A percentile compares a stretch with the other conserved stretches of the same genome.
Conservation (phyloP, 768 basidiomycete genomes). For the Chalciporus chontae region DNA sequence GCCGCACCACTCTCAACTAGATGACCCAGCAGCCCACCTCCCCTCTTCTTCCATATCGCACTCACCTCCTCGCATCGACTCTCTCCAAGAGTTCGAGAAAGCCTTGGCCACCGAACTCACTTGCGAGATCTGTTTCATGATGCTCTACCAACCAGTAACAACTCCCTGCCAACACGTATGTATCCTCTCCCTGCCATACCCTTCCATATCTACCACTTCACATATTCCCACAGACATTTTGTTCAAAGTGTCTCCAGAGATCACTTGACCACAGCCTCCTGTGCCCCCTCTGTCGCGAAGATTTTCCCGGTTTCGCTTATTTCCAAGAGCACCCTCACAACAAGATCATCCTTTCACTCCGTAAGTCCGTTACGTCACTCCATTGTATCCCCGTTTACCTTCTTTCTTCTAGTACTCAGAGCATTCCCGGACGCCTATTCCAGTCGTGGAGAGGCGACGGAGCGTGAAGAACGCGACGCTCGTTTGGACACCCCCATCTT, state of each 20-base stretch:
- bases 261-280: slow-evolving; percentile 79
- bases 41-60: slow-evolving; percentile 13
- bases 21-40: slow-evolving; percentile 30
- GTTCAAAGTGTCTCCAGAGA: slow-evolving; percentile 82
- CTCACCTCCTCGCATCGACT: slow-evolving; percentile 18
- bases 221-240: slow-evolving; percentile 68
- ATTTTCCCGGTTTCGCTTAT: slow-evolving; percentile 70
- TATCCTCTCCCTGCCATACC: slow-evolving; percentile 13
- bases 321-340: slow-evolving; percentile 82
- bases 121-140: slow-evolving; percentile 88
- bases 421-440: slow-evolving; percentile 65
- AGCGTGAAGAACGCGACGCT: slow-evolving; percentile 73
- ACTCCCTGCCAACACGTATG: slow-evolving; percentile 93
- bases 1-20: slow-evolving; percentile 27
- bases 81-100: slow-evolving; percentile 49
- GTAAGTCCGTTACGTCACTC: slow-evolving; percentile 38
- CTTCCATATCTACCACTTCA: slow-evolving; percentile 4
- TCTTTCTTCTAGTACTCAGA: slow-evolving; percentile 48
- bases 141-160: slow-evolving; percentile 84
- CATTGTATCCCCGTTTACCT: slow-evolving; percentile 3
- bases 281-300: slow-evolving; percentile 85
- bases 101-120: slow-evolving; percentile 65
- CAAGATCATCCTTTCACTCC: slow-evolving; percentile 63
- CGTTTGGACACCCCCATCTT: slow-evolving; percentile 89
- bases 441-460: slow-evolving; percentile 60